These are phyloP conservation scores for Lipomyces japonicus DNA, from an alignment of 805 yeast species.

Conservation along the genomic window DNA sequence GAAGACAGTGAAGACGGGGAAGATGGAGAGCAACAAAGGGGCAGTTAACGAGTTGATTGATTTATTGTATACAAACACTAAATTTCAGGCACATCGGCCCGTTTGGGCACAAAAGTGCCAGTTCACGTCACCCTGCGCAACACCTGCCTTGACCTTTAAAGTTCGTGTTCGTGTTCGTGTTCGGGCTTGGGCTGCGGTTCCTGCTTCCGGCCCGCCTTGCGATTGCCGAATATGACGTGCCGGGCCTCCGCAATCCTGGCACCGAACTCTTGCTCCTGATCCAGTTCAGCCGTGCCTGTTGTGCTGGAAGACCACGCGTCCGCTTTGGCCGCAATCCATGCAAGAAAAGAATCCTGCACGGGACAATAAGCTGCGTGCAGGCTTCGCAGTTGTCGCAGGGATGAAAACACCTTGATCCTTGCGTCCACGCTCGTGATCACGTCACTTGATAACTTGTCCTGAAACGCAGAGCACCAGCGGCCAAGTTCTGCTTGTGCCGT, in stretches of 20 bases:
- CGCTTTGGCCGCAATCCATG: slow-evolving; percentile 57
- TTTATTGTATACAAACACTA: too few relatives aligned
- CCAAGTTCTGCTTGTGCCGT: slow-evolving; percentile 13
- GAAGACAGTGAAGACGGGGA: neutral
- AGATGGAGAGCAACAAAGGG: neutral
- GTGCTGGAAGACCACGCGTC: slow-evolving; percentile 6
- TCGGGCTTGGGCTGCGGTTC: too few relatives aligned
- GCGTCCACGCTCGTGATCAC: slow-evolving; percentile 7
- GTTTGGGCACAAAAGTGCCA: too few relatives aligned
- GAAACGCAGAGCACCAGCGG: slow-evolving; percentile 24
- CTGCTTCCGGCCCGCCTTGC: slow-evolving; percentile 63
- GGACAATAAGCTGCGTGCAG: slow-evolving; percentile 31
- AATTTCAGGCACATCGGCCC: too few relatives aligned
- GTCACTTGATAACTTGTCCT: slow-evolving; percentile 20
- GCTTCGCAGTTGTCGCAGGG: slow-evolving; percentile 19
- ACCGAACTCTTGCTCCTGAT: slow-evolving; percentile 39
- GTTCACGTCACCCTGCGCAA: too few relatives aligned
- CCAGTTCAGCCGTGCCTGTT: neutral
- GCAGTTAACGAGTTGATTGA: too few relatives aligned
- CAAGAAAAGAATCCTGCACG: slow-evolving; percentile 46
- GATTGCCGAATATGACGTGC: slow-evolving; percentile 74
- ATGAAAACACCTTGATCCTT: slow-evolving; percentile 21
- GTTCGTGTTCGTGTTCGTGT: too few relatives aligned
- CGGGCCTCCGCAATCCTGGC: slow-evolving; percentile 47
- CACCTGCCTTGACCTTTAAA: too few relatives aligned